These are phyloP conservation scores for Spiromastix sp. DNA, from an alignment of 2,329 filamentous ascomycete species.

Conservation along the genomic window DNA sequence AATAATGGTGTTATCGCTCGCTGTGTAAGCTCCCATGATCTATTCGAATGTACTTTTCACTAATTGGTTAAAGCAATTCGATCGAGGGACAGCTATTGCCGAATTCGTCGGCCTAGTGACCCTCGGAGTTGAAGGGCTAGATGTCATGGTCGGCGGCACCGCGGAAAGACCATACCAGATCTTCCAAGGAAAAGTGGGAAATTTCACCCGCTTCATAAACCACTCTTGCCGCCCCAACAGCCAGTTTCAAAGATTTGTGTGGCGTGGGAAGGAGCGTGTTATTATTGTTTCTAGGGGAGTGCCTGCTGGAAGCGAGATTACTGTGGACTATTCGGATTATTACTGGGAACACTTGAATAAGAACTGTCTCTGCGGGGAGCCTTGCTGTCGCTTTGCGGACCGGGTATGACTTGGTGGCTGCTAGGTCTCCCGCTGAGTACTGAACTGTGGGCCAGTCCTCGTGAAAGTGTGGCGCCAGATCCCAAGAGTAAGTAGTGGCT, in stretches of 20 bases:
- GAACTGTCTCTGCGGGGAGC: slow-evolving; percentile 44
- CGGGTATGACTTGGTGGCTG: too few species aligned
- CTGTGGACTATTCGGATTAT: slow-evolving; percentile 48
- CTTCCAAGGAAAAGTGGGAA: slow-evolving; percentile 44
- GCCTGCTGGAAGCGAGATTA: slow-evolving; percentile 43
- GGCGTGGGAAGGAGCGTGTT: slow-evolving; percentile 45
- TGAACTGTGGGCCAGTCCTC: too few species aligned
- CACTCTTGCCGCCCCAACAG: slow-evolving; percentile 49
- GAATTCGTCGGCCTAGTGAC: slow-evolving; percentile 49
- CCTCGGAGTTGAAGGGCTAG: slow-evolving; percentile 40
- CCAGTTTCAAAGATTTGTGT: slow-evolving; percentile 48
- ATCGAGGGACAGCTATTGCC: slow-evolving; percentile 42
- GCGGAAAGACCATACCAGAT: slow-evolving; percentile 40
- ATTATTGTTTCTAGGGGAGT: slow-evolving; percentile 47
- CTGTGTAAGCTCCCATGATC: slow-evolving; percentile 7
- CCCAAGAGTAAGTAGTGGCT: too few species aligned
- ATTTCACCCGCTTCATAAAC: slow-evolving; percentile 50
- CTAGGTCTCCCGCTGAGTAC: too few species aligned
- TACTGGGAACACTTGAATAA: slow-evolving; percentile 50
- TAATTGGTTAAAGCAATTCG: slow-evolving; percentile 30
- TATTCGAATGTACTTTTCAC: background rate
- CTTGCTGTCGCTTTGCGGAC: slow-evolving; percentile 32
- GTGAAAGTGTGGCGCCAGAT: too few species aligned
- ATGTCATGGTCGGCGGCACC: slow-evolving; percentile 44
- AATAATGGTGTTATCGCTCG: slow-evolving; percentile 41